Evolutionary conservation across 129 eudicot genomes (phyloP), one percentile per base, ranked within the genome.

Genomic region (Rutidosis leptorrhynchoides): DNA sequence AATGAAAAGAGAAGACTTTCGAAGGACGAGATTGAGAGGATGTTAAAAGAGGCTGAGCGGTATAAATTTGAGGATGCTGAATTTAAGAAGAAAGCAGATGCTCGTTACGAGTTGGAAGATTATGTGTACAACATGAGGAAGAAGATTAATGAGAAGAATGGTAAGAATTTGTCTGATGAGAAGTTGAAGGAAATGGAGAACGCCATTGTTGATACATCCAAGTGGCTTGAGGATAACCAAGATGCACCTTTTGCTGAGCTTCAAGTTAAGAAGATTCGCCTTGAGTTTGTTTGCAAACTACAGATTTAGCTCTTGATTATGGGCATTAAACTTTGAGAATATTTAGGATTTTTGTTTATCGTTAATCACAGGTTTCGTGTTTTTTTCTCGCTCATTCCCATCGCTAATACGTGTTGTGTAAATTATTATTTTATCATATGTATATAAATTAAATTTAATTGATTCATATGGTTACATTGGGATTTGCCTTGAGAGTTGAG

Each of bases 161-260:
- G 19, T 22, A 51, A 20, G 14, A 51, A 7, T 25, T 11, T 20
- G 58, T 52, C 58, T 17, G 58, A 25, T 22, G 25, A 7, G 14
- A 51, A 0, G 19, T 62, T 62, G 53, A 40, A 40, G 53, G 19
- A 14, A 42, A 63, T 63, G 53, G 16, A 40, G 68, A 14, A 37
- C 8, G 54, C 68, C 20, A 11, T 63, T 63, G 51, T 3, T 19
- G 53, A 40, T 11, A 63, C 54, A 20, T 37, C 68, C 21, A 40
- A 63, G 32, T 63, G 68, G 54, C 54, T 40, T 0, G 54, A 63
- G 53, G 32, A 40, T 7, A 37, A 63, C 68, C 68, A 40, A 63
- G 32, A 28, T 40, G 22, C 54, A 63, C 27, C 53, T 40, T 16
- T 63, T 61, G 66, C 40, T 32, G 66, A 32, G 33, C 66, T 61